These are phyloP conservation scores for Candida sanyiensis DNA, from an alignment of 805 yeast species.

Conservation along the genomic window DNA sequence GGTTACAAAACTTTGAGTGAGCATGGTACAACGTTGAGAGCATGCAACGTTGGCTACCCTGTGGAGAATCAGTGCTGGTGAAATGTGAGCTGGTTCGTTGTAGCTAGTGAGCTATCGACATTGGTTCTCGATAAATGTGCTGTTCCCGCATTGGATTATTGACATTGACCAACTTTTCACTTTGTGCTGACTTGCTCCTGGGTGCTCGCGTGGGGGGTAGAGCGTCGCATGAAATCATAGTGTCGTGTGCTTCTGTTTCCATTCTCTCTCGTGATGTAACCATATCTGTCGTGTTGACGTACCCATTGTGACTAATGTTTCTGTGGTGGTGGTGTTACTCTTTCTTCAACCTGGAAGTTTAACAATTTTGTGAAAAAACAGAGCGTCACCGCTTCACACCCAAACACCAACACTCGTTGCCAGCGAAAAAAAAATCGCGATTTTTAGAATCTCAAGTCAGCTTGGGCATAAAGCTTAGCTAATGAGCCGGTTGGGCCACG, in stretches of 20 bases:
- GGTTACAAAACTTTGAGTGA: neutral
- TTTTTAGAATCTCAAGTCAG: too few relatives aligned
- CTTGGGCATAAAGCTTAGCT: too few relatives aligned
- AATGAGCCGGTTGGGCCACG: too few relatives aligned
- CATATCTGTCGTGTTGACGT: constrained; percentile 13
- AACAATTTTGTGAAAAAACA: constrained; percentile 17
- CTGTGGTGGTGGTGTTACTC: constrained; percentile 14
- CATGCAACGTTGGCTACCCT: neutral
- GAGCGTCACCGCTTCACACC: constrained; percentile 4
- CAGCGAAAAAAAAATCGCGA: constrained; percentile 3
- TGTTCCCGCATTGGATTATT: too few relatives aligned
- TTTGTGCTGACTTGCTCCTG: too few relatives aligned
- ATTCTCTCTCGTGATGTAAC: neutral
- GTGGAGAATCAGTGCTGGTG: too few relatives aligned
- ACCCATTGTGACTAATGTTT: constrained; percentile 29
- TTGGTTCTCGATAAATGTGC: too few relatives aligned
- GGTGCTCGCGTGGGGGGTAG: too few relatives aligned
- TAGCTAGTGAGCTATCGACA: too few relatives aligned
- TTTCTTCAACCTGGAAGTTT: constrained; percentile 16
- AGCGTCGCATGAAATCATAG: neutral
- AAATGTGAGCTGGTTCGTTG: too few relatives aligned
- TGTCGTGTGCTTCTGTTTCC: neutral
- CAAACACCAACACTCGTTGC: constrained; percentile 4
- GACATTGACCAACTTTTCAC: neutral
- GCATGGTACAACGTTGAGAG: neutral